Evolutionary conservation across 495 filamentous ascomycete genomes (phyloP).

Genomic region (Lasiosphaeria miniovina): DNA sequence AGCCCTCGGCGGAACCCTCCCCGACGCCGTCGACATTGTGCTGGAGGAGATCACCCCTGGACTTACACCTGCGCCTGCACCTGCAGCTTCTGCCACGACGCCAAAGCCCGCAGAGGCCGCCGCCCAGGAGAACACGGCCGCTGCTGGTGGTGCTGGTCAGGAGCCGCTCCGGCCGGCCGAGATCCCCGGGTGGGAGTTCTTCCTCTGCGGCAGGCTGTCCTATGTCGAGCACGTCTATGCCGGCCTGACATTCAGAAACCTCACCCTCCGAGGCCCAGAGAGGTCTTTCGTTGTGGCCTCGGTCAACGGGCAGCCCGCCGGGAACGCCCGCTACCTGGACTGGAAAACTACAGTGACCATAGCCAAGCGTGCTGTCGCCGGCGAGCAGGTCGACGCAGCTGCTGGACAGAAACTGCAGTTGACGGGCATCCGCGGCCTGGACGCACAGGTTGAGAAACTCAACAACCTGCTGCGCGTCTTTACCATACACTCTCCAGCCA

Average conservation of each 20-base stretch:
- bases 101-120: background rate
- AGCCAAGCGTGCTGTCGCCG: slow-evolving; percentile 11
- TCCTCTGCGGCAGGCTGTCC: slow-evolving; percentile 29
- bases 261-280: slow-evolving; percentile 41
- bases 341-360: slow-evolving; percentile 37
- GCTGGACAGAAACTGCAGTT: slow-evolving; percentile 37
- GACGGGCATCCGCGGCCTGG: slow-evolving; percentile 60
- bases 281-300: slow-evolving; percentile 47
- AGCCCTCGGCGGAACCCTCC: slow-evolving; percentile 29
- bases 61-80: background rate
- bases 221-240: slow-evolving; percentile 47
- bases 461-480: slow-evolving; percentile 66
- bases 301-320: slow-evolving; percentile 40
- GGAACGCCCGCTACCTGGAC: slow-evolving; percentile 39
- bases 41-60: slow-evolving; percentile 25
- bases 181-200: slow-evolving; percentile 29
- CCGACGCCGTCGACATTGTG: slow-evolving; percentile 40
- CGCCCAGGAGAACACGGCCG: background rate
- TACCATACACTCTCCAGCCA: slow-evolving; percentile 31
- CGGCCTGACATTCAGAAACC: slow-evolving; percentile 48
- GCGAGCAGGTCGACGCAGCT: slow-evolving; percentile 14
- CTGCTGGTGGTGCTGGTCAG: background rate
- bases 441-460: slow-evolving; percentile 58
- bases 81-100: too few relatives aligned
- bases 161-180: slow-evolving; percentile 20